A percentile compares a stretch with the other conserved stretches of the same genome.
Evolutionary conservation across 2,329 filamentous ascomycete genomes (phyloP).

Genomic region (Xylariaceae sp.): DNA sequence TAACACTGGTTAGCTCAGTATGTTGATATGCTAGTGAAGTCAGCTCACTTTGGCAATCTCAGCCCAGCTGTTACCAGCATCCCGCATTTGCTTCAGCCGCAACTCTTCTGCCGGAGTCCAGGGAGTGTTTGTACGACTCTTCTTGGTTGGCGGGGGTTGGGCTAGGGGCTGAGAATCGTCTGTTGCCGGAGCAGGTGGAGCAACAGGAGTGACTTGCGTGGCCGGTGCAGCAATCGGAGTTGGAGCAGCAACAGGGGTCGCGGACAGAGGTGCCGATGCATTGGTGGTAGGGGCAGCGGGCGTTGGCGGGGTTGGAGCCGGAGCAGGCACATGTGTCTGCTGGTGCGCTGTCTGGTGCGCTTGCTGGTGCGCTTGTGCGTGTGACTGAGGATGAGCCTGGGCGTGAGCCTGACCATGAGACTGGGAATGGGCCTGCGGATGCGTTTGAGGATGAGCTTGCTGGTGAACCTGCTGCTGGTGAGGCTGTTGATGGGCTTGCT

Average conservation of each 20-base stretch:
- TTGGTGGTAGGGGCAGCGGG: constrained; percentile 30
- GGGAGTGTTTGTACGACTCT: constrained; percentile 96
- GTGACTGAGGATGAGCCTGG: constrained; percentile 9
- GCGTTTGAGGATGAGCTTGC: constrained; percentile 16
- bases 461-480: not conserved
- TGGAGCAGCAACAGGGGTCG: constrained; percentile 33
- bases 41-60: constrained; percentile 85
- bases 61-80: constrained; percentile 90
- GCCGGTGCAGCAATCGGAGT: constrained; percentile 33
- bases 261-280: constrained; percentile 22
- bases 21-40: not conserved
- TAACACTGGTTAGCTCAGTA: constrained; percentile 4
- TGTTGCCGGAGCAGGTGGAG: constrained; percentile 23
- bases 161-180: constrained; percentile 31
- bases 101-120: constrained; percentile 96
- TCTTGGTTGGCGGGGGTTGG: constrained; percentile 65
- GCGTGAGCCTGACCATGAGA: not conserved
- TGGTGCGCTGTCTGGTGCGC: constrained; percentile 15
- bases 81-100: constrained; percentile 88
- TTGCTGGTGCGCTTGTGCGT: constrained; percentile 2
- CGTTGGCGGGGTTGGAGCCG: constrained; percentile 23
- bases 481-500: constrained; percentile 18
- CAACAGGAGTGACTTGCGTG: constrained; percentile 28
- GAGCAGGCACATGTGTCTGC: constrained; percentile 11
- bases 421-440: constrained; percentile 11